These are phyloP conservation scores for Microbotryomycetes sp. DNA, from an alignment of 1,284 basidiomycete species.

Conservation along the genomic window DNA sequence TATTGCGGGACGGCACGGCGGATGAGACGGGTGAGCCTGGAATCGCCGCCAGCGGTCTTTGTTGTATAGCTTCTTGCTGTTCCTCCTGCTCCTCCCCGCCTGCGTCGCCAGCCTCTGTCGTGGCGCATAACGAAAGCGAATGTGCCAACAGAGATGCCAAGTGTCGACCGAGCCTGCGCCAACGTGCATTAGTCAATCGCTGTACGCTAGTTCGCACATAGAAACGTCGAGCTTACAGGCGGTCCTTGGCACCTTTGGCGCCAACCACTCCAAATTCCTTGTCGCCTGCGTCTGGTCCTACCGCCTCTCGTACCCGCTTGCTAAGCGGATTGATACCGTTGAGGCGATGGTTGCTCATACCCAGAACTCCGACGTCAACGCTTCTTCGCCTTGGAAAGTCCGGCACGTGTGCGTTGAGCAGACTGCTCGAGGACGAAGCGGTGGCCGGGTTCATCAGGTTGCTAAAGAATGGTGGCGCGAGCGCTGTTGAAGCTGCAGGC, in stretches of 20 bases:
- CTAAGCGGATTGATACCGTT: conserved; percentile 24
- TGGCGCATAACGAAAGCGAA: conserved; percentile 37
- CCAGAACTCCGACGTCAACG: conserved; percentile 35
- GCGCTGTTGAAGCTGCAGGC: conserved; percentile 8
- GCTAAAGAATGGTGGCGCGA: conserved; percentile 19
- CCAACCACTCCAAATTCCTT: conserved; percentile 30
- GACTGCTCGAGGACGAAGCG: not conserved
- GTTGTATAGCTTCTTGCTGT: not conserved
- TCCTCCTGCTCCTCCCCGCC: not conserved
- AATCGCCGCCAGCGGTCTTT: conserved; percentile 16
- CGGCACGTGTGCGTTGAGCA: conserved; percentile 13
- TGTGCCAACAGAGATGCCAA: conserved; percentile 38
- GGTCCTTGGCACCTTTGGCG: conserved; percentile 25
- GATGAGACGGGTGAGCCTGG: conserved; percentile 26
- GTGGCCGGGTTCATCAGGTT: not conserved
- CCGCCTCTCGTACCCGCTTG: conserved; percentile 24
- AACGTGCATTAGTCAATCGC: too few relatives aligned
- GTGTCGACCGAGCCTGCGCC: conserved; percentile 36
- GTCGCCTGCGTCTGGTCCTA: conserved; percentile 33
- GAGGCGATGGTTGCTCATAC: conserved; percentile 23
- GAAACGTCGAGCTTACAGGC: conserved; percentile 17
- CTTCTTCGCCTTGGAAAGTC: conserved; percentile 27
- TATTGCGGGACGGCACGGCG: conserved; percentile 16
- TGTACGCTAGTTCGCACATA: not conserved
- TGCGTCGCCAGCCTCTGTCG: not conserved